Evolutionary conservation across 1,139 yeast genomes (phyloP).

Genomic region (Yamadazyma pseudoaaseri): DNA sequence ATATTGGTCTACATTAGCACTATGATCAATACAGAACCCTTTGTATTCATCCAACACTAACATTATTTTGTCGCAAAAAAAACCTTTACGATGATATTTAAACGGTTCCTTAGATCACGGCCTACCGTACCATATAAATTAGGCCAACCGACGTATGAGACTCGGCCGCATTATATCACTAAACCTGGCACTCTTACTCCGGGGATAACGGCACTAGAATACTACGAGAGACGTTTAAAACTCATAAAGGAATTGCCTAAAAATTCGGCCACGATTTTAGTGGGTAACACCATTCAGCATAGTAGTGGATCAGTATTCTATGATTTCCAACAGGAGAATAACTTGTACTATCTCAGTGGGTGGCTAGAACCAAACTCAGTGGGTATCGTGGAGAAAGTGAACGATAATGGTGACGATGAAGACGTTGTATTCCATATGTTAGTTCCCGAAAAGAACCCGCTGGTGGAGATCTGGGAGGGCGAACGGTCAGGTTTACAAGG

Average conservation of each 20-base stretch:
- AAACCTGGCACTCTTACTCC: slow-evolving; percentile 82
- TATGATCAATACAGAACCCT: slow-evolving; percentile 20
- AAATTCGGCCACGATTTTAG: slow-evolving; percentile 67
- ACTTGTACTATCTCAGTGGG: slow-evolving; percentile 82
- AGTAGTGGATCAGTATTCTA: slow-evolving; percentile 91
- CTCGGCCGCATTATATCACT: slow-evolving; percentile 72
- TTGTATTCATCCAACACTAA: slow-evolving; percentile 20
- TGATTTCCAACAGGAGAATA: slow-evolving; percentile 89
- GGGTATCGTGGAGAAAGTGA: slow-evolving; percentile 63
- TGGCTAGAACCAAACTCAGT: slow-evolving; percentile 92
- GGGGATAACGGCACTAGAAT: slow-evolving; percentile 82
- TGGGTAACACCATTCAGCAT: slow-evolving; percentile 70
- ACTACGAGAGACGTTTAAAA: slow-evolving; percentile 63
- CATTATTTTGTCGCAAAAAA: slow-evolving; percentile 7
- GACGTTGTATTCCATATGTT: slow-evolving; percentile 70
- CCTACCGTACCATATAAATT: slow-evolving; percentile 33
- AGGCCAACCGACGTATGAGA: slow-evolving; percentile 88
- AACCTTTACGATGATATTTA: slow-evolving; percentile 3
- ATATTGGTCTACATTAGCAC: slow-evolving; percentile 6
- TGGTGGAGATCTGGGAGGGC: slow-evolving; percentile 93
- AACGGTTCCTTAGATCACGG: slow-evolving; percentile 8
- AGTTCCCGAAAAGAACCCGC: slow-evolving; percentile 80
- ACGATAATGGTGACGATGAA: slow-evolving; percentile 45
- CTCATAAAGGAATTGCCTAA: slow-evolving; percentile 60
- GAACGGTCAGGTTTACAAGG: slow-evolving; percentile 84